Conservation (phyloP, 805 yeast genomes). For the Wickerhamomyces strasburgensis region DNA sequence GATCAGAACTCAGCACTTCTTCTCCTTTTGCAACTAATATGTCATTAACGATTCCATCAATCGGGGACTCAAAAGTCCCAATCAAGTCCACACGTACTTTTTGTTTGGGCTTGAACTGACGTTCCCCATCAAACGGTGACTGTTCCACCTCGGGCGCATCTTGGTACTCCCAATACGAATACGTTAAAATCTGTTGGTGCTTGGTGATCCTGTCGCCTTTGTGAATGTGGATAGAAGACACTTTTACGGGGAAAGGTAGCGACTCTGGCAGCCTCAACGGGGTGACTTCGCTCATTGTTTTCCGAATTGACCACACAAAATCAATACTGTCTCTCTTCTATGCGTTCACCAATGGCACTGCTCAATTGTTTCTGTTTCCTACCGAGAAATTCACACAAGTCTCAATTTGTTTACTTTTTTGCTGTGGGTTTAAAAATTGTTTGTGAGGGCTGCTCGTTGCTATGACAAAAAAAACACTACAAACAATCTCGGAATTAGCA, state of each 20-base stretch:
- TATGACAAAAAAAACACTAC: too few species aligned
- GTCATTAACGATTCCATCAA: constrained; percentile 59
- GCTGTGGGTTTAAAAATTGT: background rate
- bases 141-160: constrained; percentile 28
- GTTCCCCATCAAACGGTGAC: constrained; percentile 16
- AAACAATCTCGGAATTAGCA: too few species aligned
- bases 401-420: too few species aligned
- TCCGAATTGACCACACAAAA: background rate
- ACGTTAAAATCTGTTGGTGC: constrained; percentile 34
- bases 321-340: background rate
- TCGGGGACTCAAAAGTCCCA: constrained; percentile 78
- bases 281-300: constrained; percentile 18
- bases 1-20: constrained; percentile 42
- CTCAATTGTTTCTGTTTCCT: too few species aligned
- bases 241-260: constrained; percentile 35
- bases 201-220: constrained; percentile 30
- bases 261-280: constrained; percentile 21
- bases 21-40: constrained; percentile 55
- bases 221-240: constrained; percentile 29
- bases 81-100: constrained; percentile 55
- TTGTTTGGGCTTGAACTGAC: constrained; percentile 20
- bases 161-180: constrained; percentile 43
- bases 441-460: background rate
- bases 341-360: too few species aligned
- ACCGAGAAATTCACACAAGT: too few species aligned